Base-by-base conservation (phyloP, 306 rosid species). In the Coriaria nepalensis region DNA sequence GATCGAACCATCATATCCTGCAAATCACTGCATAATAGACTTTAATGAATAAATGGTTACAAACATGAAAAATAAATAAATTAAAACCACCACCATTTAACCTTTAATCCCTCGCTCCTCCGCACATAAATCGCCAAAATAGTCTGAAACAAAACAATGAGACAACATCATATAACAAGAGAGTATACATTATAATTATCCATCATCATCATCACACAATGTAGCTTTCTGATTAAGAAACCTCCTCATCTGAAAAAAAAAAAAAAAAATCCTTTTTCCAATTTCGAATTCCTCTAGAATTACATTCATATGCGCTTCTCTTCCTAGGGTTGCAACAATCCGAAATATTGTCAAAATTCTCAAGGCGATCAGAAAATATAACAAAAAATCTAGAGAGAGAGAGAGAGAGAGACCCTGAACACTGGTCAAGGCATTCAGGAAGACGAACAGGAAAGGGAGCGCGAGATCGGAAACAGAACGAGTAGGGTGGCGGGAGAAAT, bases 361-460 rank as follows among this genome's bases (percentile, higher is more conserved):
- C 48, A 43, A 34, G 37, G 35, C 14, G 35, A 4, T 12, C 4
- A 46, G 51, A 2, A 20, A 2, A 6, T n/a, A 4, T 35, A 2
- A 20, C 34, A 35, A 8, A 5, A 4, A 45, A 5, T 20, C 29
- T 20, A 33, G 4, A 10, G 15, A 13, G 5, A 47, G 13, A 43
- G 0, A 45, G 48, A 50, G 56, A 36, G 35, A 47, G 43, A 15
- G 35, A 83, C 96, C 94, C 88, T 79, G 93, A 80, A 88, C 81
- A 83, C 86, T 72, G 83, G 70, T 14, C 32, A 72, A 83, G 88
- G 90, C 73, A 88, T 88, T 73, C 93, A 80, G 86, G 95, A 83
- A 70, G 71, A 72, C 68, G 67, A 70, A 78, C 76, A 73, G 77
- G 61, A 78, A 78, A 60, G 93, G 90, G 81, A 73, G 94, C 75